Evolutionary conservation across 1,284 basidiomycete species (phyloP).

Genomic region (Austroboletus niveus): DNA sequence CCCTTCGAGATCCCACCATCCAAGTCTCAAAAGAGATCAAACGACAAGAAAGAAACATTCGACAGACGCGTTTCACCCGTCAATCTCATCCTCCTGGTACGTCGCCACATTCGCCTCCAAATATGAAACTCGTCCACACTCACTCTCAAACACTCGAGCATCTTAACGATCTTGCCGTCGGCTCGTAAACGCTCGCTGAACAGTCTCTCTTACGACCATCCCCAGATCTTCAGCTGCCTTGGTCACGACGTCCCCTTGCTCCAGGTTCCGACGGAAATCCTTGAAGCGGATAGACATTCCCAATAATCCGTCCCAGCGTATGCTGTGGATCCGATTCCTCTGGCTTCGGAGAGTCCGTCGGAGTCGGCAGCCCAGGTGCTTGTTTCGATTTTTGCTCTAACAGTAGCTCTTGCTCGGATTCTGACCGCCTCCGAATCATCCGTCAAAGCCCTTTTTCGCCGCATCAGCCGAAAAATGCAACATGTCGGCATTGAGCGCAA

Average conservation of each 20-base stretch:
- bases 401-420: constrained; percentile 40
- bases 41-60: background rate
- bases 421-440: constrained; percentile 45
- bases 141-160: constrained; percentile 69
- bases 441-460: constrained; percentile 26
- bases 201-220: constrained; percentile 67
- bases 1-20: constrained; percentile 53
- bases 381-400: constrained; percentile 21
- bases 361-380: constrained; percentile 41
- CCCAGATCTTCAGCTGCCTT: constrained; percentile 82
- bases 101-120: no score
- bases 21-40: background rate
- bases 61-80: constrained; percentile 71
- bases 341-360: constrained; percentile 48
- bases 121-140: constrained; percentile 18
- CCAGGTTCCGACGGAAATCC: constrained; percentile 73
- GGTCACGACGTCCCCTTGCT: constrained; percentile 71
- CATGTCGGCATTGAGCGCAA: no score
- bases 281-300: constrained; percentile 66
- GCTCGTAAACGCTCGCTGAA: constrained; percentile 65
- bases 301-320: constrained; percentile 61
- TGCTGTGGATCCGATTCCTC: constrained; percentile 39
- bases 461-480: constrained; percentile 2
- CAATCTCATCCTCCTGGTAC: constrained; percentile 70
- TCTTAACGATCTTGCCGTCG: constrained; percentile 56